Percentiles rank a stretch among this genome's conserved stretches.
Conservation (phyloP, 1,139 yeast species). For the Sugiyamaella castrensis region DNA sequence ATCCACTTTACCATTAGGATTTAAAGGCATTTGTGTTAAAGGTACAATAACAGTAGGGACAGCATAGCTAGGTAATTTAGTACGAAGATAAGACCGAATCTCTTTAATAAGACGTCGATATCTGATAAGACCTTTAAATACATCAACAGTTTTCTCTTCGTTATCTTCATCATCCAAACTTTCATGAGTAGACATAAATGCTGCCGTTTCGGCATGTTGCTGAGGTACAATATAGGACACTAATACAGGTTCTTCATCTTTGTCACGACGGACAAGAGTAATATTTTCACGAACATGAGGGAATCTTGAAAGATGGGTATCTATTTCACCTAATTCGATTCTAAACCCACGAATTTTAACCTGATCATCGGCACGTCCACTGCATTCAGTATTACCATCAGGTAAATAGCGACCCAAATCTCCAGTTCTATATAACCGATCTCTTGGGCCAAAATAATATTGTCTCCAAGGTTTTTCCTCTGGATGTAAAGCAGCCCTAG, state of each 20-base stretch:
- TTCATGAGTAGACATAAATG: slow-evolving; percentile 51
- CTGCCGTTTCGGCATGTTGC: slow-evolving; percentile 45
- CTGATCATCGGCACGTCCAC: slow-evolving; percentile 99
- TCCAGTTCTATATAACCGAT: slow-evolving; percentile 93
- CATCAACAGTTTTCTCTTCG: slow-evolving; percentile 51
- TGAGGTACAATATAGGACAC: slow-evolving; percentile 92
- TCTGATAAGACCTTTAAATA: slow-evolving; percentile 74
- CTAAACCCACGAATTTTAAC: slow-evolving; percentile 98
- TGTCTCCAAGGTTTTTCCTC: slow-evolving; percentile 57
- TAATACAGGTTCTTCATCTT: slow-evolving; percentile 87
- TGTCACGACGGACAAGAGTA: slow-evolving; percentile 89
- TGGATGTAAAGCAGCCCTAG: slow-evolving; percentile 26
- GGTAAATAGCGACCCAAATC: slow-evolving; percentile 96
- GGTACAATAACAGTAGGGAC: slow-evolving; percentile 92
- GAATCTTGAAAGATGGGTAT: slow-evolving; percentile 93
- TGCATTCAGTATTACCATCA: slow-evolving; percentile 95
- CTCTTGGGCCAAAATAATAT: slow-evolving; percentile 87
- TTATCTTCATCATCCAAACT: slow-evolving; percentile 44
- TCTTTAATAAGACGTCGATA: slow-evolving; percentile 77
- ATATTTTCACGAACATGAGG: slow-evolving; percentile 86
- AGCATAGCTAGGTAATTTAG: slow-evolving; percentile 88
- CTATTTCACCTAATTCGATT: slow-evolving; percentile 97
- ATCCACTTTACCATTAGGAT: slow-evolving; percentile 98
- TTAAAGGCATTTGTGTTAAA: slow-evolving; percentile 77
- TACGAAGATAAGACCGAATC: slow-evolving; percentile 75